These are phyloP conservation scores for Lichtheimia hyalospora DNA, from an alignment of 371 early-diverging fungal species.

Conservation along the genomic window DNA sequence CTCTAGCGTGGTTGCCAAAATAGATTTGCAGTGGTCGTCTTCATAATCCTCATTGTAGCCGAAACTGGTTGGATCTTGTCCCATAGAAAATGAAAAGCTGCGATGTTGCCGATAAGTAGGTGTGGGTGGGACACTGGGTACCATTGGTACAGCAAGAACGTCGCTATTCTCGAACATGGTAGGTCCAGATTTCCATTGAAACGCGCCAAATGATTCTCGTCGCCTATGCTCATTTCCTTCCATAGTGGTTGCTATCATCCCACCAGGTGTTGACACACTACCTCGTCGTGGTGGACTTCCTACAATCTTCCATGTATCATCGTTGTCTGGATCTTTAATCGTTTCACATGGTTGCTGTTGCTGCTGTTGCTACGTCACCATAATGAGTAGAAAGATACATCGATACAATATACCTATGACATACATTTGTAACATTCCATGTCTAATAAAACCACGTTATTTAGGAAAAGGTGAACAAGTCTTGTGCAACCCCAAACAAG, in stretches of 20 bases:
- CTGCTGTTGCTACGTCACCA: too few species aligned
- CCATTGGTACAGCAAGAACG: slow-evolving; percentile 45
- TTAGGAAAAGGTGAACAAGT: too few species aligned
- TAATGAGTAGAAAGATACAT: too few species aligned
- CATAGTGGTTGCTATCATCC: neutral
- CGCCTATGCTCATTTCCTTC: neutral
- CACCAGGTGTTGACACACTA: slow-evolving; percentile 4
- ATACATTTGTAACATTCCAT: neutral
- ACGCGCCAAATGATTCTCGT: slow-evolving; percentile 45
- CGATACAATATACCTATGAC: too few species aligned
- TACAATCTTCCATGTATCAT: slow-evolving; percentile 17
- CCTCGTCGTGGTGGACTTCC: slow-evolving; percentile 19
- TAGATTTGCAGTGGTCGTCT: slow-evolving; percentile 5
- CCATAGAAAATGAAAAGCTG: slow-evolving; percentile 51
- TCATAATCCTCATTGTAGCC: slow-evolving; percentile 44
- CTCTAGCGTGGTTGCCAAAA: slow-evolving; percentile 34
- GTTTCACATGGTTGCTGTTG: neutral
- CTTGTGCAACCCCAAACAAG: too few species aligned
- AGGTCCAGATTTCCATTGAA: slow-evolving; percentile 32
- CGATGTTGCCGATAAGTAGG: slow-evolving; percentile 50
- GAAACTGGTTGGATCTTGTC: slow-evolving; percentile 44
- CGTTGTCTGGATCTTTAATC: neutral
- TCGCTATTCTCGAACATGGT: slow-evolving; percentile 10
- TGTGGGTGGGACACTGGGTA: slow-evolving; percentile 38
- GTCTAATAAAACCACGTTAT: neutral